Conservation (phyloP, 768 basidiomycete species). For the Kwoniella pini region DNA sequence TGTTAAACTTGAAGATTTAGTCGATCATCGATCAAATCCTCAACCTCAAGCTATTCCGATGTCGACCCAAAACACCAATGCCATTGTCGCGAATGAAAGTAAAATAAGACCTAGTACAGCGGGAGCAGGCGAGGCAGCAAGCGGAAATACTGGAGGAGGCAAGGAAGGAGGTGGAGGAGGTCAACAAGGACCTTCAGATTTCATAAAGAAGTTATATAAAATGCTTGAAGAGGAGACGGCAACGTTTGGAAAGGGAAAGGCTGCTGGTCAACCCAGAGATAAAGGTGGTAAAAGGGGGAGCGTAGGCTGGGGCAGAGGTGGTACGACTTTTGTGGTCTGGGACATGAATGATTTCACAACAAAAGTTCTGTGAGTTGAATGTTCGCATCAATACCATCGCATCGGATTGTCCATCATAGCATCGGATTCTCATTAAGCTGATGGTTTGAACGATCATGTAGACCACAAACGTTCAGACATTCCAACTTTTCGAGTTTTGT, state of each 20-base stretch:
- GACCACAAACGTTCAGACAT: slow-evolving; percentile 52
- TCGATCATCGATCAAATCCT: slow-evolving; percentile 11
- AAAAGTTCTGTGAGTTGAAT: slow-evolving; percentile 43
- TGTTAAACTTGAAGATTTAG: slow-evolving; percentile 33
- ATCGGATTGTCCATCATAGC: too few relatives aligned
- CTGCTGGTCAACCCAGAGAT: slow-evolving; percentile 25
- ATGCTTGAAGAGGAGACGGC: slow-evolving; percentile 47
- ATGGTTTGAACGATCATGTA: slow-evolving; percentile 1
- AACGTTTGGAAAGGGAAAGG: slow-evolving; percentile 32
- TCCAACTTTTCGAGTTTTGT: slow-evolving; percentile 88
- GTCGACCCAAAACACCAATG: neutral
- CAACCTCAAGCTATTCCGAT: neutral
- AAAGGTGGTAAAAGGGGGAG: slow-evolving; percentile 35
- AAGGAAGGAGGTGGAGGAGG: slow-evolving; percentile 1
- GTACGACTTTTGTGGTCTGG: slow-evolving; percentile 49
- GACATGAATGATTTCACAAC: slow-evolving; percentile 53
- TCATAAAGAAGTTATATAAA: slow-evolving; percentile 52
- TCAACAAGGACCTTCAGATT: slow-evolving; percentile 41
- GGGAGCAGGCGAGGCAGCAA: neutral
- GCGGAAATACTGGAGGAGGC: slow-evolving; percentile 12
- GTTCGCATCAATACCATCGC: neutral
- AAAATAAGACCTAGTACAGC: neutral
- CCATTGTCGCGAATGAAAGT: neutral
- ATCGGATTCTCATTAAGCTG: neutral
- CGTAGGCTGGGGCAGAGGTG: slow-evolving; percentile 47